These are phyloP conservation scores for Microdochium bolleyi DNA, from an alignment of 2,329 filamentous ascomycete species.

Conservation along the genomic window DNA sequence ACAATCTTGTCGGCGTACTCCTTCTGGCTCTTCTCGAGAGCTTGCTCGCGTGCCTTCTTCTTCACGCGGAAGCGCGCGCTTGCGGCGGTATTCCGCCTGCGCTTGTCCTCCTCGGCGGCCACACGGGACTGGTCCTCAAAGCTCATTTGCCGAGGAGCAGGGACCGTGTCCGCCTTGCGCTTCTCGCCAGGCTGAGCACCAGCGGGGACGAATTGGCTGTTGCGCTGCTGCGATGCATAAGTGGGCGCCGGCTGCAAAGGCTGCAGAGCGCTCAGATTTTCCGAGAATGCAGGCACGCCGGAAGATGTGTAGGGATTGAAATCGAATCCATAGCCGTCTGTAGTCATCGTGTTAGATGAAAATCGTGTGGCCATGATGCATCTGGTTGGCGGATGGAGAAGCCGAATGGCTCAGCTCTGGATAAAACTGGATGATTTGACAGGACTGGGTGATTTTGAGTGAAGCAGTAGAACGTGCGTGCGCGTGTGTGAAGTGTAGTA, in stretches of 20 bases:
- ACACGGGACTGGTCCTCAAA: constrained; percentile 65
- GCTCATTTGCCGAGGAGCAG: constrained; percentile 36
- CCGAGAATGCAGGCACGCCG: constrained; percentile 35
- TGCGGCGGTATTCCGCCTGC: constrained; percentile 80
- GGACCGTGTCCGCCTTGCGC: constrained; percentile 34
- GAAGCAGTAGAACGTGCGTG: background rate
- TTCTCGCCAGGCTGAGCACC: constrained; percentile 28
- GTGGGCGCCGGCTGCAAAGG: constrained; percentile 44
- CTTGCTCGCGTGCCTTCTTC: constrained; percentile 92
- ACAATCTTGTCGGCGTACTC: constrained; percentile 77
- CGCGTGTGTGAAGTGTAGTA: background rate
- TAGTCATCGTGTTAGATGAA: constrained; percentile 37
- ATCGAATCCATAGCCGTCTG: constrained; percentile 51
- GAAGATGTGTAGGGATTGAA: constrained; percentile 45
- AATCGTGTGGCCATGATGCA: background rate
- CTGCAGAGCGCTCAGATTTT: constrained; percentile 32
- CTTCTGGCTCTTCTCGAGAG: constrained; percentile 72
- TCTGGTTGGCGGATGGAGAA: constrained; percentile 12
- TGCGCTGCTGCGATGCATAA: constrained; percentile 28
- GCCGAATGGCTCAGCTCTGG: constrained; percentile 6
- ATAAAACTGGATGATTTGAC: background rate
- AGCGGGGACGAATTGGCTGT: constrained; percentile 22
- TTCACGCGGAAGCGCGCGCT: constrained; percentile 86
- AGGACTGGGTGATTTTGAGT: background rate
- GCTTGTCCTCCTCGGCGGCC: constrained; percentile 83